A percentile compares a stretch with the other conserved stretches of the same genome.
phyloP scores from a whole-genome alignment of 169 alveolate genomes.

The Babesia caballi region DNA sequence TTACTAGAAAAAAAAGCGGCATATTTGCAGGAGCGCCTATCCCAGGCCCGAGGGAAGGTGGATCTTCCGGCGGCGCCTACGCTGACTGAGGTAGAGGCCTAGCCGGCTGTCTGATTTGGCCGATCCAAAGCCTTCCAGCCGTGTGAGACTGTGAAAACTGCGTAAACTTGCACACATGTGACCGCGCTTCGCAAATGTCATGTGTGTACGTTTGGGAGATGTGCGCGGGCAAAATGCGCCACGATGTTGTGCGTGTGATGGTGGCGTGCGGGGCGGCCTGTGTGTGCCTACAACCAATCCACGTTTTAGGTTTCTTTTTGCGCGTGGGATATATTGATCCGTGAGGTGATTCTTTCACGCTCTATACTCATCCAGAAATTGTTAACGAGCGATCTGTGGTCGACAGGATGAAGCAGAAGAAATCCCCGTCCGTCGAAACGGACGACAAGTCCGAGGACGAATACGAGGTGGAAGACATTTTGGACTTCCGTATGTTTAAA shows the following conservation, averaged over 20 bases:
- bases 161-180: no score
- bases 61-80: neutral
- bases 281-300: neutral
- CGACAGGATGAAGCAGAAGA: constrained; percentile 17
- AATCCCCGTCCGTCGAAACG: neutral
- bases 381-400: neutral
- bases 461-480: constrained; percentile 61
- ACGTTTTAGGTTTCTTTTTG: neutral
- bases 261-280: neutral
- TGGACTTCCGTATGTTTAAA: constrained; percentile 34
- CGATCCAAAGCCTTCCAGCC: no score
- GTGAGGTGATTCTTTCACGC: neutral
- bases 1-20: constrained; percentile 43
- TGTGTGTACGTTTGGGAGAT: no score
- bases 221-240: no score
- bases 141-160: no score
- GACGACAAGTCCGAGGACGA: constrained; percentile 45
- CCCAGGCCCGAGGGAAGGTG: neutral
- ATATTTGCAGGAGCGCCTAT: neutral
- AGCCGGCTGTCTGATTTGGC: no score
- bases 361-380: neutral
- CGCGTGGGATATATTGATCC: no score
- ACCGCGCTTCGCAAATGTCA: no score
- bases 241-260: neutral
- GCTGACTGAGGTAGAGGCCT: neutral